phyloP scores from a whole-genome alignment of 2,329 filamentous ascomycete genomes.

The Aspergillus novoparasiticus region DNA sequence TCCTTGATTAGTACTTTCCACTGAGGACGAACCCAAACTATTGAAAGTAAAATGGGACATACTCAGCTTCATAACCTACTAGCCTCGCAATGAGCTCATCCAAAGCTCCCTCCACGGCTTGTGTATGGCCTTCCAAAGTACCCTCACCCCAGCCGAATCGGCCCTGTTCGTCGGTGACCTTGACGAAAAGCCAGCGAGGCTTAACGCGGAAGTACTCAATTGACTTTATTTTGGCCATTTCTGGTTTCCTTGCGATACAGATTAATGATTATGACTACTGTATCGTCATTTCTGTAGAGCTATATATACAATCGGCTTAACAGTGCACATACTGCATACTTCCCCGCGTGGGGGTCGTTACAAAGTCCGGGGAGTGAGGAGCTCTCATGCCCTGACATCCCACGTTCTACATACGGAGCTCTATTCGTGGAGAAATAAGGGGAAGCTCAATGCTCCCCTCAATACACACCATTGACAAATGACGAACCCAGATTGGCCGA shows the following conservation, averaged over 20 bases:
- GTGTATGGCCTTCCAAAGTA: constrained; percentile 72
- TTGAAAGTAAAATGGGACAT: constrained; percentile 21
- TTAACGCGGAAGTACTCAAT: constrained; percentile 77
- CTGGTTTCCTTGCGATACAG: neutral
- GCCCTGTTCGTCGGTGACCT: constrained; percentile 70
- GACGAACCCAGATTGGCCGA: neutral
- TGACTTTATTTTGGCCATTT: constrained; percentile 65
- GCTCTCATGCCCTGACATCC: neutral
- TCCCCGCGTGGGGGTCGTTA: constrained; percentile 10
- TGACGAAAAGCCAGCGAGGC: constrained; percentile 78
- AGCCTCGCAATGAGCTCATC: constrained; percentile 66
- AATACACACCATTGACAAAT: neutral
- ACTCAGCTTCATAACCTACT: constrained; percentile 72
- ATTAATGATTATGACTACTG: neutral
- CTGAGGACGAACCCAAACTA: neutral
- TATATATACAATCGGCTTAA: neutral
- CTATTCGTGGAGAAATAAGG: constrained; percentile 22
- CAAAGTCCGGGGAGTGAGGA: neutral
- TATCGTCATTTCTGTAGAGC: neutral
- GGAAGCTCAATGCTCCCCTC: neutral
- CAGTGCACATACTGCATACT: neutral
- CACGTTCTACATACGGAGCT: neutral
- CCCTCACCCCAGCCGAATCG: constrained; percentile 74
- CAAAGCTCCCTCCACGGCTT: constrained; percentile 73
- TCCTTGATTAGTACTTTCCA: constrained; percentile 31